These are phyloP conservation scores for Dioscorea alata DNA, from an alignment of 106 monocot species.

Conservation along the genomic window DNA sequence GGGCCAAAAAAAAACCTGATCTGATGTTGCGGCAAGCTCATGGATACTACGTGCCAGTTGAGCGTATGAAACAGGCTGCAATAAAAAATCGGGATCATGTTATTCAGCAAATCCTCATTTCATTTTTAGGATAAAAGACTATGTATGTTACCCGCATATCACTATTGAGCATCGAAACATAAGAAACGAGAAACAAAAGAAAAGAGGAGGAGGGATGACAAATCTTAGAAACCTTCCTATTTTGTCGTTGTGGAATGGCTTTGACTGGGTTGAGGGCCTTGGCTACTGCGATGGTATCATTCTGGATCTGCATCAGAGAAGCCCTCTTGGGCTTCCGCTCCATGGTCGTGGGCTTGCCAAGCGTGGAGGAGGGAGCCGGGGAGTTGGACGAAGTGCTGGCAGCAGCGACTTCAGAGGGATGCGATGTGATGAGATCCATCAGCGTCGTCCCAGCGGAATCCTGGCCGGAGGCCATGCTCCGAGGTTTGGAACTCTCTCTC, in stretches of 20 bases:
- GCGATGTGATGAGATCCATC: constrained; percentile 40
- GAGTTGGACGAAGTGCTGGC: background rate
- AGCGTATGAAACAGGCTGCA: constrained; percentile 85
- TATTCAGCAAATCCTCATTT: no score
- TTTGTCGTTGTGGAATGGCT: constrained; percentile 49
- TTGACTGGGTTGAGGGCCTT: constrained; percentile 89
- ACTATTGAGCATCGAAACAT: no score
- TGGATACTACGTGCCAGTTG: constrained; percentile 85
- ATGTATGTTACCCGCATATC: no score
- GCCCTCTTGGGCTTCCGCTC: constrained; percentile 73
- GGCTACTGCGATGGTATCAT: constrained; percentile 86
- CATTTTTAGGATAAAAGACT: background rate
- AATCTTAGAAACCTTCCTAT: constrained; percentile 42
- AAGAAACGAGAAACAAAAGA: no score
- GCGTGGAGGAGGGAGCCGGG: constrained; percentile 27
- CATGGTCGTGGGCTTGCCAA: constrained; percentile 51
- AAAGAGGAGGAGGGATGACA: background rate
- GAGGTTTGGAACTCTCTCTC: no score
- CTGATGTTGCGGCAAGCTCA: constrained; percentile 82
- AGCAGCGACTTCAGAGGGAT: constrained; percentile 39
- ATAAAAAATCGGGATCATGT: background rate
- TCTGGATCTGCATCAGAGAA: constrained; percentile 89
- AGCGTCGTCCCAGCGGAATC: constrained; percentile 19
- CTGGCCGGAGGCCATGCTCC: constrained; percentile 27
- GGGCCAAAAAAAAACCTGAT: constrained; percentile 53